Conservation (phyloP, 208 protist genomes). For the Leishmania gerbilli region DNA sequence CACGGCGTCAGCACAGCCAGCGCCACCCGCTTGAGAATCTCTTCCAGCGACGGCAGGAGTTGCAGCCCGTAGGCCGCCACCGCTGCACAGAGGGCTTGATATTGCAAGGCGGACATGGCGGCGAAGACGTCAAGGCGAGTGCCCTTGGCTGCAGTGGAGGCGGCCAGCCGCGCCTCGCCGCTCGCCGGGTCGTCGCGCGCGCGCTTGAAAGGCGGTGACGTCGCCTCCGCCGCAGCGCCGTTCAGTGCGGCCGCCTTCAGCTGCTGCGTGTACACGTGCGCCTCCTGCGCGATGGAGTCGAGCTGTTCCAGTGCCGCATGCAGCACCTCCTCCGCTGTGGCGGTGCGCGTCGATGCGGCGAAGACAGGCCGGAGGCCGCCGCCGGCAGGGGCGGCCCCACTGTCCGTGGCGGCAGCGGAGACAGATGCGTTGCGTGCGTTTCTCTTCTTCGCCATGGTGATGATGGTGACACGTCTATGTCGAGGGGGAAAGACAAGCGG, state of each 20-base stretch:
- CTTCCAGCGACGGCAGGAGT: constrained; percentile 56
- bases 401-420: constrained; percentile 3
- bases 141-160: constrained; percentile 8
- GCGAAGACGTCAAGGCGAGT: constrained; percentile 46
- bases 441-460: constrained; percentile 28
- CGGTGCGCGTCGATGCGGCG: constrained; percentile 6
- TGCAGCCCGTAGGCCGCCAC: constrained; percentile 49
- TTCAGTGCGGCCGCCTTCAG: constrained; percentile 6
- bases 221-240: neutral
- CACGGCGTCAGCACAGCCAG: constrained; percentile 48
- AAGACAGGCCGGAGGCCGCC: constrained; percentile 13
- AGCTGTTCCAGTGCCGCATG: constrained; percentile 35
- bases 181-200: neutral
- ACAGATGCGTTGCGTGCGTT: constrained; percentile 6
- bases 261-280: constrained; percentile 40
- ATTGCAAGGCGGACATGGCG: constrained; percentile 53
- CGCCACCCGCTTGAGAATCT: constrained; percentile 48
- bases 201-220: constrained; percentile 12
- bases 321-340: constrained; percentile 35
- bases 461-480: constrained; percentile 1
- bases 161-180: neutral
- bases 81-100: constrained; percentile 32
- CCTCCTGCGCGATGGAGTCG: constrained; percentile 57
- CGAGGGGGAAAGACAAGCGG: neutral
- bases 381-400: neutral